phyloP scores from a whole-genome alignment of 176 grass and related monocot genomes.

The Oropetium thomaeum region DNA sequence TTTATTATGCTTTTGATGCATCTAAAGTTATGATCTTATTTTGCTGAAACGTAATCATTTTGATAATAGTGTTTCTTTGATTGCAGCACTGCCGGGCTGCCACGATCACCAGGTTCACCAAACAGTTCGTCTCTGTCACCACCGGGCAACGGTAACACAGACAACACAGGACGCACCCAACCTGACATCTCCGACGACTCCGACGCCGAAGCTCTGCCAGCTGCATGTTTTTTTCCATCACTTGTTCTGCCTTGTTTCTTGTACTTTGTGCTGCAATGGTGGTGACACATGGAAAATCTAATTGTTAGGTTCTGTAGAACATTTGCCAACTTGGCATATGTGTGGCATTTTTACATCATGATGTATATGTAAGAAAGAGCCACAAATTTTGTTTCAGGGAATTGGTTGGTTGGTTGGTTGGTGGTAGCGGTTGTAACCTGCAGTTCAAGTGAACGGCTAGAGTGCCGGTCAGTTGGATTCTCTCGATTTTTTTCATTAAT shows the following conservation, averaged over 20 bases:
- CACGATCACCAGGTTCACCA: constrained; percentile 8
- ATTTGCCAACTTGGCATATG: background rate
- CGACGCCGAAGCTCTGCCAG: background rate
- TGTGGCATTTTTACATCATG: background rate
- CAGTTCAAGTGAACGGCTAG: constrained; percentile 29
- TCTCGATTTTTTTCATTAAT: background rate
- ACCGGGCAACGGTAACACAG: background rate
- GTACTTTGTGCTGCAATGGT: constrained; percentile 24
- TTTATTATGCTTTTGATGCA: background rate
- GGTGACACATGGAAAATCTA: constrained; percentile 19
- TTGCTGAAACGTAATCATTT: background rate
- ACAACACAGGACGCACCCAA: background rate
- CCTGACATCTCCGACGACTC: constrained; percentile 30
- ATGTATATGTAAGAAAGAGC: constrained; percentile 19
- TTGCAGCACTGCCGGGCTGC: constrained; percentile 32
- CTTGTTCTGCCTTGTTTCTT: constrained; percentile 28
- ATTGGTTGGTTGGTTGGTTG: constrained; percentile 15
- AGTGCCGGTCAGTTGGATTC: constrained; percentile 16
- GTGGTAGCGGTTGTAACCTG: constrained; percentile 25
- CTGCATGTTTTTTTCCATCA: background rate
- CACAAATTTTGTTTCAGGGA: constrained; percentile 39
- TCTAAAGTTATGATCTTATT: background rate
- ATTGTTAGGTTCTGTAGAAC: constrained; percentile 23
- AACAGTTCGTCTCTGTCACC: constrained; percentile 15
- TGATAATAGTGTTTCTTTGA: constrained; percentile 1